Conservation (phyloP, 176 grass and related monocot genomes). For the Paspalum vaginatum region DNA sequence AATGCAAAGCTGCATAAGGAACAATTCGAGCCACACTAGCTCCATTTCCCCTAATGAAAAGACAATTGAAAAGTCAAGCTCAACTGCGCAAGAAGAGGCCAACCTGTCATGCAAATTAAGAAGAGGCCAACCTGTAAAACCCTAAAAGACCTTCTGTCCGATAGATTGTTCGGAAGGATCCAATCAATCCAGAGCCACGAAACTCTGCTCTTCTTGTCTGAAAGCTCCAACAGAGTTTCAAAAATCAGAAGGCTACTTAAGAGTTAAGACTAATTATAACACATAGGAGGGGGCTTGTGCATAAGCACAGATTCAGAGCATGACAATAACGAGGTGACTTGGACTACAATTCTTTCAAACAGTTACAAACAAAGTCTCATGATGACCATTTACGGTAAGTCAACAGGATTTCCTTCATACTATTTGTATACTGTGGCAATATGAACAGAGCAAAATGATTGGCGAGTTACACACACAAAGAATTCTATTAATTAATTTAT, state of each 20-base stretch:
- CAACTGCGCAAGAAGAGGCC: constrained; percentile 25
- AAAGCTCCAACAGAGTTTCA: constrained; percentile 33
- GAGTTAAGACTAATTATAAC: neutral
- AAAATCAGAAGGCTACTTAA: constrained; percentile 14
- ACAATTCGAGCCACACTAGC: constrained; percentile 94
- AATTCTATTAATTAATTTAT: neutral
- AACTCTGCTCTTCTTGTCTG: constrained; percentile 96
- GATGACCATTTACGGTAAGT: constrained; percentile 3
- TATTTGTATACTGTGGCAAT: neutral
- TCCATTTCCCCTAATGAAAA: constrained; percentile 79
- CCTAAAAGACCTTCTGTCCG: constrained; percentile 91
- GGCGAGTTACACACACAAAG: too few relatives aligned
- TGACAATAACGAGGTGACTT: constrained; percentile 19
- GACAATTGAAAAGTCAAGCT: constrained; percentile 34
- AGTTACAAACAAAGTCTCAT: neutral
- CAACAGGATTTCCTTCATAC: neutral
- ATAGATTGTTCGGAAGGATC: constrained; percentile 82
- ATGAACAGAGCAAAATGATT: neutral
- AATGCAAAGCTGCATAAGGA: constrained; percentile 96
- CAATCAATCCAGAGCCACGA: constrained; percentile 71
- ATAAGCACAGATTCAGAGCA: constrained; percentile 13
- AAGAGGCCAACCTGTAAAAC: constrained; percentile 76
- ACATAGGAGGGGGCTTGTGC: neutral
- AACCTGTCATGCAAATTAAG: constrained; percentile 47
- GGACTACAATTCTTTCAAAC: constrained; percentile 1